A percentile compares a stretch with the other conserved stretches of the same genome.
These are phyloP conservation scores for Cairneyella variabilis DNA, from an alignment of 495 filamentous ascomycete genomes.

Conservation along the genomic window DNA sequence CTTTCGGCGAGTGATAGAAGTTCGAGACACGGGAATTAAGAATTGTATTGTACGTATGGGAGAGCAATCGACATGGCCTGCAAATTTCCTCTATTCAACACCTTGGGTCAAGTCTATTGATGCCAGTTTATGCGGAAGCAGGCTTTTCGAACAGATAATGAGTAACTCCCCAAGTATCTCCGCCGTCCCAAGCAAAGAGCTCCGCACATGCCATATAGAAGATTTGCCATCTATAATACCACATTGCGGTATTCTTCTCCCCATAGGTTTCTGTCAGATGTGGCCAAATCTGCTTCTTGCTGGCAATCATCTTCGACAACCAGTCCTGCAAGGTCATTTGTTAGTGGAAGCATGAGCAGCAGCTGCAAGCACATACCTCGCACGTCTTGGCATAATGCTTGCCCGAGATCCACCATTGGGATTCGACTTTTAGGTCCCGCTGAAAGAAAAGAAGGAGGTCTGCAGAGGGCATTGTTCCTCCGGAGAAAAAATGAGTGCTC, in stretches of 20 bases:
- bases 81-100: not conserved
- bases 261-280: conserved; percentile 58
- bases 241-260: conserved; percentile 45
- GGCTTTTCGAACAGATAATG: conserved; percentile 60
- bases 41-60: conserved; percentile 12
- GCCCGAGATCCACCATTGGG: conserved; percentile 64
- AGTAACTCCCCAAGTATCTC: conserved; percentile 60
- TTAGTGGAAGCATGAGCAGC: not conserved
- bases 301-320: conserved; percentile 48
- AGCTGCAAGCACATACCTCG: conserved; percentile 40
- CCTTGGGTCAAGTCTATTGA: not conserved
- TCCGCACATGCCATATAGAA: conserved; percentile 68
- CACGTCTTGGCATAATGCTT: conserved; percentile 63
- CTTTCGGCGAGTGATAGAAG: no score
- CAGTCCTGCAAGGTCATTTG: conserved; percentile 47
- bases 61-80: not conserved
- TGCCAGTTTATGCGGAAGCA: conserved; percentile 2
- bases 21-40: no score
- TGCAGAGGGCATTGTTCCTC: conserved; percentile 64
- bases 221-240: conserved; percentile 65
- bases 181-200: conserved; percentile 56
- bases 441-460: conserved; percentile 65
- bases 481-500: conserved; percentile 64
- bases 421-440: conserved; percentile 49
- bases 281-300: conserved; percentile 53